Evolutionary conservation across 208 protist genomes (phyloP).

Genomic region (Crithidia expoeki): DNA sequence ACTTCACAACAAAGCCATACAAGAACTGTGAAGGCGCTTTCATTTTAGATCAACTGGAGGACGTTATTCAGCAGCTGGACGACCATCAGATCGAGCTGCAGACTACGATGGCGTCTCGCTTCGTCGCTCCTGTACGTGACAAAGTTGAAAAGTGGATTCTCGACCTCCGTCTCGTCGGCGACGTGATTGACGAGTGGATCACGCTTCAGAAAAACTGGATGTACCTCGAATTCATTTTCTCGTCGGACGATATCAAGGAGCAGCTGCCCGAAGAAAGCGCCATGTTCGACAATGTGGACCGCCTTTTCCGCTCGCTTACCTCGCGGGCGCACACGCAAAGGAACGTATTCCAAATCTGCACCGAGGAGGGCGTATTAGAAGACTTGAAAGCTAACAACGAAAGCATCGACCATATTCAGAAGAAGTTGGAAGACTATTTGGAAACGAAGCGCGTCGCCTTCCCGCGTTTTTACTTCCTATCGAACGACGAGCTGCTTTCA

Average conservation of each 20-base stretch:
- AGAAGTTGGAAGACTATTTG: slow-evolving; percentile 96
- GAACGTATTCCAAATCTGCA: slow-evolving; percentile 91
- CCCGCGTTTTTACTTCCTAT: slow-evolving; percentile 98
- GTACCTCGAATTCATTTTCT: slow-evolving; percentile 99
- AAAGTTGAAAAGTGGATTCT: slow-evolving; percentile 91
- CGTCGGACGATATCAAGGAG: slow-evolving; percentile 96
- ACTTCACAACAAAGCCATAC: slow-evolving; percentile 86
- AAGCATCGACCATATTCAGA: slow-evolving; percentile 95
- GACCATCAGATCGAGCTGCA: slow-evolving; percentile 93
- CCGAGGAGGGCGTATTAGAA: slow-evolving; percentile 76
- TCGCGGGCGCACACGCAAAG: slow-evolving; percentile 79
- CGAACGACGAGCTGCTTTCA: slow-evolving; percentile 98
- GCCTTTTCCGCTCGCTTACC: slow-evolving; percentile 91
- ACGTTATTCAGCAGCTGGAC: slow-evolving; percentile 93
- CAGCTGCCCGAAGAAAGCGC: slow-evolving; percentile 92
- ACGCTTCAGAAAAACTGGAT: slow-evolving; percentile 97
- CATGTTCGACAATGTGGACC: slow-evolving; percentile 91
- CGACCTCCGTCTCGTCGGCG: slow-evolving; percentile 80
- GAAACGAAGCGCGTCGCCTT: slow-evolving; percentile 97
- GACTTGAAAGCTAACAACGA: slow-evolving; percentile 84
- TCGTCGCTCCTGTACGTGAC: slow-evolving; percentile 81
- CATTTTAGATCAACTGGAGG: slow-evolving; percentile 91
- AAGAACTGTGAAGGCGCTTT: slow-evolving; percentile 87
- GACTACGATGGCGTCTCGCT: slow-evolving; percentile 92
- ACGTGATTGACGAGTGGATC: slow-evolving; percentile 96